These are phyloP conservation scores for Suillus variegatus DNA, from an alignment of 768 basidiomycete species.

Conservation along the genomic window DNA sequence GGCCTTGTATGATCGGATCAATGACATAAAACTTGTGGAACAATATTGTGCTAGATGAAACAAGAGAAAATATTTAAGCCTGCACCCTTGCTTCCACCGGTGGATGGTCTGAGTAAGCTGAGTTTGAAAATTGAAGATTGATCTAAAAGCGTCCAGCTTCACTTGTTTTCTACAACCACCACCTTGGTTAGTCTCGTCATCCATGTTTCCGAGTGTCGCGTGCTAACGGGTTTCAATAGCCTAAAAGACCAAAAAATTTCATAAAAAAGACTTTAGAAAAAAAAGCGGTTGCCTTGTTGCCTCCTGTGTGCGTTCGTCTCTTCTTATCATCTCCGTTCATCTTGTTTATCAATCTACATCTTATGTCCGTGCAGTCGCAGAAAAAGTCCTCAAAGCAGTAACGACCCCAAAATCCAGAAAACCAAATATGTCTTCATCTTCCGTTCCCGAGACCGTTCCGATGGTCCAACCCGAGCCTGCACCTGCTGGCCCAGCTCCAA, in stretches of 20 bases:
- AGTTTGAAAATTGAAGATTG: slow-evolving; percentile 40
- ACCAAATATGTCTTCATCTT: slow-evolving; percentile 59
- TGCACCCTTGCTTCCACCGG: neutral
- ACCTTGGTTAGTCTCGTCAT: slow-evolving; percentile 54
- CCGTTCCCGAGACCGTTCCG: slow-evolving; percentile 55
- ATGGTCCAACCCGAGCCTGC: slow-evolving; percentile 51
- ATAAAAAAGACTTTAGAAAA: slow-evolving; percentile 70
- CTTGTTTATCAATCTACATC: slow-evolving; percentile 19
- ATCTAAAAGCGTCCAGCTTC: slow-evolving; percentile 19
- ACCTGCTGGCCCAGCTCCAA: slow-evolving; percentile 44
- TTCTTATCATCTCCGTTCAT: slow-evolving; percentile 15
- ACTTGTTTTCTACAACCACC: slow-evolving; percentile 59
- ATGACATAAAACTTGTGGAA: neutral
- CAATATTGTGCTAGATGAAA: neutral
- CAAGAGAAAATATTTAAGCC: neutral
- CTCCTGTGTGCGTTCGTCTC: slow-evolving; percentile 58
- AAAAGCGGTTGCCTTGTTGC: slow-evolving; percentile 78
- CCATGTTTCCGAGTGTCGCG: slow-evolving; percentile 15
- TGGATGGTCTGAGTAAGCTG: slow-evolving; percentile 26
- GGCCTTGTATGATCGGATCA: neutral
- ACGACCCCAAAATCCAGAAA: slow-evolving; percentile 71
- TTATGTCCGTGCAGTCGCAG: slow-evolving; percentile 45
- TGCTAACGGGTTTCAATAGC: slow-evolving; percentile 35
- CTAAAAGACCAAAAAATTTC: slow-evolving; percentile 58
- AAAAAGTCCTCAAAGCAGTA: slow-evolving; percentile 93